Base-by-base conservation (phyloP, 2,329 filamentous ascomycete species). In the Stagonosporopsis rhizophila region DNA sequence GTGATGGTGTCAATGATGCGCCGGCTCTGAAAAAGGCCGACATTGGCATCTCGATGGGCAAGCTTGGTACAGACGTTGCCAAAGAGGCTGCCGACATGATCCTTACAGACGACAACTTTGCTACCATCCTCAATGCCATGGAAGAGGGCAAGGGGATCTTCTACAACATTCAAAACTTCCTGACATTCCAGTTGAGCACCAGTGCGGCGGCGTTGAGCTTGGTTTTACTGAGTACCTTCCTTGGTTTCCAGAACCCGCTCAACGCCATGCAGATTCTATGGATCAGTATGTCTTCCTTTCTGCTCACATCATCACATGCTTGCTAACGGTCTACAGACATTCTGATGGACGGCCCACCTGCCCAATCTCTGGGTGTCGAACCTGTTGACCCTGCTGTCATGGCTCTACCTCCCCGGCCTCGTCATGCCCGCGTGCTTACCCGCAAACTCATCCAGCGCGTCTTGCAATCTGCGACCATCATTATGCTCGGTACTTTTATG, bases 231-330 rank as follows among this genome's bases (percentile, higher is more conserved):
- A 97, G 93, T 81, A 97, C 92, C 27, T 89, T 91, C 66, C 84
- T 97, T 59, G 95, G 95, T 35, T 95, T 96, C 80, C 93, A 92
- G 78, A 96, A 95, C 73, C 96, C 95, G 41, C 83, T 99, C 58
- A 99, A 99, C 75, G 92, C 95, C 45, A 99, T 99, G 95, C 95
- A 99, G 80, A 99, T 99, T 80, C 84, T 99, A 38, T 99, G 95
- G 95, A 99, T 99, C 71, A 99, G 94, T 97, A 81, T 80, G 92
- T 85, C 11, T 12, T 52, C 5, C 17, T 41, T 30, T 38, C 23
- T 9, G 1, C 11, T 32, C 14, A 12, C 14, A 17, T 9, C 1
- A 15, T 12, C 17, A 23, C 7, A 34, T 12, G 9, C 14, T 14
- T 11, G 38, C 1, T 30, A 44, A 15, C 27, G 19, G 2, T 12